These are phyloP conservation scores for Leishmania braziliensis DNA, from an alignment of 208 protist genomes.

Conservation along the genomic window DNA sequence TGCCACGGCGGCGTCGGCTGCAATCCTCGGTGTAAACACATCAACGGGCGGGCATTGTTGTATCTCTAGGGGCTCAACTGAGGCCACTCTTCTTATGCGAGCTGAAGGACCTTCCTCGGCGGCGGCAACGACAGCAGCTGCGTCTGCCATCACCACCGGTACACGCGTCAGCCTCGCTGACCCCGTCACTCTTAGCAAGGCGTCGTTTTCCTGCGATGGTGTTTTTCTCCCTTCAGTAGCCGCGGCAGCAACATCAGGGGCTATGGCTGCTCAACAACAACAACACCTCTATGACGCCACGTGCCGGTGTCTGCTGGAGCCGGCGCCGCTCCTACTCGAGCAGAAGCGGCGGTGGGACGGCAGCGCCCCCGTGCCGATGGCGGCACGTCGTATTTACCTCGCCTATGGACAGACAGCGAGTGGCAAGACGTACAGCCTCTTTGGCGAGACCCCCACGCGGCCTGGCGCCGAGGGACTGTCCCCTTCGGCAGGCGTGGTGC, in stretches of 20 bases:
- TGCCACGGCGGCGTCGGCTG: neutral
- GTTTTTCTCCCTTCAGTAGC: constrained; percentile 30
- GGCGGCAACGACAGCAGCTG: neutral
- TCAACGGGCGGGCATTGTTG: neutral
- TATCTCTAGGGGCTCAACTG: neutral
- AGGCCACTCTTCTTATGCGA: constrained; percentile 21
- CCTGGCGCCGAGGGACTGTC: neutral
- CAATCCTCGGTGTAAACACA: neutral
- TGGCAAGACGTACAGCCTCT: constrained; percentile 87
- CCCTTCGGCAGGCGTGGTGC: constrained; percentile 48
- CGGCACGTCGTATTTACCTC: constrained; percentile 43
- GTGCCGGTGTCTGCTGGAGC: constrained; percentile 12
- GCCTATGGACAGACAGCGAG: constrained; percentile 86
- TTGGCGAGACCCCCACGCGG: constrained; percentile 31
- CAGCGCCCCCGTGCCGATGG: neutral
- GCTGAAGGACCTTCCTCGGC: neutral
- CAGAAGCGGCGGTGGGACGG: neutral
- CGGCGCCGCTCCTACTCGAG: neutral
- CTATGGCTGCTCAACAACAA: constrained; percentile 1
- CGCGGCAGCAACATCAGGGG: constrained; percentile 30
- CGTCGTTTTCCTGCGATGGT: constrained; percentile 42
- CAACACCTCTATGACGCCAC: constrained; percentile 29
- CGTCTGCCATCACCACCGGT: neutral
- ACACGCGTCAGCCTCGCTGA: constrained; percentile 35
- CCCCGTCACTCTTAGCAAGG: constrained; percentile 39